Conservation (phyloP, 2,329 filamentous ascomycete species). For the Leptographium flavum region DNA sequence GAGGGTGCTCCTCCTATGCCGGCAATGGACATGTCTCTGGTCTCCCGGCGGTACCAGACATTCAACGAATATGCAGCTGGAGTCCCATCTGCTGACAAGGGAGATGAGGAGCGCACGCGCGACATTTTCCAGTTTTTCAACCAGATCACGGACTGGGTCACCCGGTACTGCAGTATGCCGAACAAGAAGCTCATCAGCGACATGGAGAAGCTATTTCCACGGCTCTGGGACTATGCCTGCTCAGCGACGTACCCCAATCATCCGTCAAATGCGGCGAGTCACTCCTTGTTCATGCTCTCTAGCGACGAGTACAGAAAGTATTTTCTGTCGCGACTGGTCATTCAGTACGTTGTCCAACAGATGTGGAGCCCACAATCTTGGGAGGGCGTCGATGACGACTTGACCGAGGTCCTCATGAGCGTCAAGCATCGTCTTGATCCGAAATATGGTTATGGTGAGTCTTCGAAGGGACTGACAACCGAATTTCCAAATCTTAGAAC, state of each 20-base stretch:
- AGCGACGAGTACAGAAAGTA: constrained; percentile 17
- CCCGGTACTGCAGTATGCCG: constrained; percentile 4
- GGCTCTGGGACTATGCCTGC: constrained; percentile 24
- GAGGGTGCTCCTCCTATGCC: neutral
- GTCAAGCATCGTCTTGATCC: constrained; percentile 12
- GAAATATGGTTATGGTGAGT: constrained; percentile 15
- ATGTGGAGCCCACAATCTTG: constrained; percentile 21
- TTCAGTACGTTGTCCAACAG: constrained; percentile 21
- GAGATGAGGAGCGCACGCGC: constrained; percentile 5
- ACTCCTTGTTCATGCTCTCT: constrained; percentile 19
- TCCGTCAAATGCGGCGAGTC: constrained; percentile 15
- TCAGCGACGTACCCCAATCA: constrained; percentile 16
- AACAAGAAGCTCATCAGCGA: neutral
- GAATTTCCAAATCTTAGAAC: no score
- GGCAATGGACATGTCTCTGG: neutral
- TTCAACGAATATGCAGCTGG: constrained; percentile 2
- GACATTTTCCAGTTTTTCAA: constrained; percentile 12
- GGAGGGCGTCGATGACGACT: constrained; percentile 15
- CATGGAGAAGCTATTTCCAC: constrained; percentile 4
- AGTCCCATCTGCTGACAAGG: neutral
- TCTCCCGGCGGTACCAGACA: neutral
- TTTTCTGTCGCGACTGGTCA: constrained; percentile 23
- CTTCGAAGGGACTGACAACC: neutral
- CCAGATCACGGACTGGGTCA: constrained; percentile 9
- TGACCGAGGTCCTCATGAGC: constrained; percentile 12